These are phyloP conservation scores for Tuber melanosporum DNA, from an alignment of 495 filamentous ascomycete species.

Conservation along the genomic window DNA sequence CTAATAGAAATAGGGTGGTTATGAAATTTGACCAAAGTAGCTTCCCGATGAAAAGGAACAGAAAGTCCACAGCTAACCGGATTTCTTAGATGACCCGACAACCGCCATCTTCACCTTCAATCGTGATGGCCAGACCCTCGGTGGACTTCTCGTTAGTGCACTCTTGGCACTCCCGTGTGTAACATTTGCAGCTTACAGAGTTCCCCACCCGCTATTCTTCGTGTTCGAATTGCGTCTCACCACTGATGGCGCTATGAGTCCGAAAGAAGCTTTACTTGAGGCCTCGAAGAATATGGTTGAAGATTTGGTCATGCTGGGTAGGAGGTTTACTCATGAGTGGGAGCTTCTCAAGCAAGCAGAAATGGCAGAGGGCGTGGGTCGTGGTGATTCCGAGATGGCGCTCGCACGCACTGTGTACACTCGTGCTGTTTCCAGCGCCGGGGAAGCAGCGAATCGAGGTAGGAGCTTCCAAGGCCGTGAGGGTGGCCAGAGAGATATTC, in stretches of 20 bases:
- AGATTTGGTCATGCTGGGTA: conserved; percentile 63
- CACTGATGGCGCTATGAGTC: conserved; percentile 74
- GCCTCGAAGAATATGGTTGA: conserved; percentile 69
- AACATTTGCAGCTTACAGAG: conserved; percentile 80
- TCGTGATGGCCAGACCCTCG: conserved; percentile 94
- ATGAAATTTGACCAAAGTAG: conserved; percentile 24
- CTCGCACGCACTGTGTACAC: background rate
- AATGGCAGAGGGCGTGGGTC: conserved; percentile 29
- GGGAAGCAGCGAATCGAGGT: background rate
- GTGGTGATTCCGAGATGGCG: background rate
- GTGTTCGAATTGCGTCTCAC: conserved; percentile 79
- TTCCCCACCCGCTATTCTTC: conserved; percentile 76
- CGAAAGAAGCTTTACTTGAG: conserved; percentile 69
- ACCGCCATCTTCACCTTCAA: conserved; percentile 81
- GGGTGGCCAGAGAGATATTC: background rate
- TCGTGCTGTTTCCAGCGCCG: background rate
- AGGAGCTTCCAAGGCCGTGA: background rate
- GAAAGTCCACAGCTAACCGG: background rate
- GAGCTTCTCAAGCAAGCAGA: conserved; percentile 82
- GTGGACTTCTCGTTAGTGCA: conserved; percentile 72
- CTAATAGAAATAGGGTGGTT: conserved; percentile 17
- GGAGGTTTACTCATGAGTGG: conserved; percentile 87
- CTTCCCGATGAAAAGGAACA: background rate
- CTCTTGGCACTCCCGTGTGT: conserved; percentile 71
- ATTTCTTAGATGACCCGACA: conserved; percentile 48